Conservation (phyloP, 1,139 yeast species). For the Chernovozyma aurita region DNA sequence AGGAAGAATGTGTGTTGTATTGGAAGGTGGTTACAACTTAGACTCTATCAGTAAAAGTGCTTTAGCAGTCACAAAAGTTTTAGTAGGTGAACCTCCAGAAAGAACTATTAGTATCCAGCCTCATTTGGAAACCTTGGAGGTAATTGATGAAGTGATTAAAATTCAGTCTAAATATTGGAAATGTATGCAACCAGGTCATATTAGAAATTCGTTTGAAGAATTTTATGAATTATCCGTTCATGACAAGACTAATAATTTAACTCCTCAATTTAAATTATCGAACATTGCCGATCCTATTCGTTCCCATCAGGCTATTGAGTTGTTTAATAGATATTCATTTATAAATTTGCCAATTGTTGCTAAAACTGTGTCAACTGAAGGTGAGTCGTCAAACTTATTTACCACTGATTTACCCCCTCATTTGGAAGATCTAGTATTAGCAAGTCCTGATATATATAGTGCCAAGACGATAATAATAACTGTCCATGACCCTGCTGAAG, state of each 20-base stretch:
- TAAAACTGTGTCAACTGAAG: constrained; percentile 12
- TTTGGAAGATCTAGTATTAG: constrained; percentile 66
- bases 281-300: constrained; percentile 71
- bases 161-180: constrained; percentile 87
- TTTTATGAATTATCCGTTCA: constrained; percentile 28
- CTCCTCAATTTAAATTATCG: constrained; percentile 26
- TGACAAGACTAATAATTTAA: constrained; percentile 14
- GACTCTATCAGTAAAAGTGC: constrained; percentile 91
- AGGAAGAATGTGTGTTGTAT: constrained; percentile 82
- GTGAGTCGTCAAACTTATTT: constrained; percentile 24
- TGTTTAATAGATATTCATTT: constrained; percentile 55
- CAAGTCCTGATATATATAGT: constrained; percentile 69
- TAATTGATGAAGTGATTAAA: constrained; percentile 77
- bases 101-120: constrained; percentile 59
- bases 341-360: constrained; percentile 63
- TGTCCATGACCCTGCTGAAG: constrained; percentile 89
- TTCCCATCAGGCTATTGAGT: constrained; percentile 56
- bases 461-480: constrained; percentile 61
- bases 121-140: constrained; percentile 74
- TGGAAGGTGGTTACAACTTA: constrained; percentile 95
- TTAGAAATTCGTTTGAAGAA: constrained; percentile 36
- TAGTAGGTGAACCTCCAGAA: constrained; percentile 95
- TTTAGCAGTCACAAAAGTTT: constrained; percentile 83
- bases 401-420: constrained; percentile 45
- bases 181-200: constrained; percentile 69